Conservation (phyloP, 1,284 basidiomycete genomes). For the Papiliotrema flavescens region DNA sequence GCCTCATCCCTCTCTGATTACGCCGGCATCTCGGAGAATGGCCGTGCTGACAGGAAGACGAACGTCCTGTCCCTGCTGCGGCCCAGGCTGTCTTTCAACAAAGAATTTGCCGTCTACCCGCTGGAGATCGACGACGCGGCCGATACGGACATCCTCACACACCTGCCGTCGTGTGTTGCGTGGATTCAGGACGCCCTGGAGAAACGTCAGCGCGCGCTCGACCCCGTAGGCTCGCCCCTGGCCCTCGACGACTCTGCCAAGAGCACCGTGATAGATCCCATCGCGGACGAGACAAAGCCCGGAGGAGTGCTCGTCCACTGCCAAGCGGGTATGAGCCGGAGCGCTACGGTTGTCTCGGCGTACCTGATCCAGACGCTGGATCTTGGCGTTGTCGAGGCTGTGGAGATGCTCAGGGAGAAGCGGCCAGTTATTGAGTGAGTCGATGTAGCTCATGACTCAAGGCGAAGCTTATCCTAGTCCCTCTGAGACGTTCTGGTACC, state of each 20-base stretch:
- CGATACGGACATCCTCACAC: conserved; percentile 63
- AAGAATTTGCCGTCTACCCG: conserved; percentile 33
- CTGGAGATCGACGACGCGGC: conserved; percentile 48
- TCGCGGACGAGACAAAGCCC: conserved; percentile 54
- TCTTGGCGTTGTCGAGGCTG: conserved; percentile 62
- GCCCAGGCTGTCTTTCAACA: conserved; percentile 31
- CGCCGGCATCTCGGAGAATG: background rate
- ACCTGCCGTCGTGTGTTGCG: conserved; percentile 69
- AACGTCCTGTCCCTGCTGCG: conserved; percentile 45
- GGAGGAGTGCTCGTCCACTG: conserved; percentile 80
- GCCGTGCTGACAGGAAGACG: conserved; percentile 18
- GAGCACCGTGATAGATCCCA: conserved; percentile 6
- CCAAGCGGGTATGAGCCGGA: conserved; percentile 78
- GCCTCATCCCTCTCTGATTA: background rate
- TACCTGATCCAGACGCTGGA: conserved; percentile 73
- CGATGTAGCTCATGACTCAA: background rate
- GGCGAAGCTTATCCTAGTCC: conserved; percentile 56
- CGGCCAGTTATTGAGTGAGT: conserved; percentile 65
- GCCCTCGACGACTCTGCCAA: background rate
- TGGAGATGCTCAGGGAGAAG: conserved; percentile 62
- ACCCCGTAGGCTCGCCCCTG: background rate
- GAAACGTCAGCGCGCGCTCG: conserved; percentile 6
- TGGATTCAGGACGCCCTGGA: conserved; percentile 72
- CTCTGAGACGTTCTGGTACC: conserved; percentile 70
- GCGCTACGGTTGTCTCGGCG: conserved; percentile 73